A percentile compares a stretch with the other conserved stretches of the same genome.
Evolutionary conservation across 805 yeast genomes (phyloP).

Genomic region (Pichia manshurica): DNA sequence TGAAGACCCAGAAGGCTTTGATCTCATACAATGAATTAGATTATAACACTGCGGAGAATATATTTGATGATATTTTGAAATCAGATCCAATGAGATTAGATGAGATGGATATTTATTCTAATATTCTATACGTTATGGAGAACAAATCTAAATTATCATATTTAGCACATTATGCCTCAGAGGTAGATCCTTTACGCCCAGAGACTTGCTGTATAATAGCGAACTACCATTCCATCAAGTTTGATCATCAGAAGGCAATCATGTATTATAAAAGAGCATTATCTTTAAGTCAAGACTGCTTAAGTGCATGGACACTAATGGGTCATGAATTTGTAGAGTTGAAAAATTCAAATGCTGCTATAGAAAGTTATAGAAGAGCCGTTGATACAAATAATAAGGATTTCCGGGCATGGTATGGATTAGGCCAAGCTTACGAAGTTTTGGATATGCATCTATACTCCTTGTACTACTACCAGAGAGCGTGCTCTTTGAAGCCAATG

Average conservation of each 20-base stretch:
- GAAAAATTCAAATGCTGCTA: slow-evolving; percentile 95
- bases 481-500: slow-evolving; percentile 79
- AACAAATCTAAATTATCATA: slow-evolving; percentile 77
- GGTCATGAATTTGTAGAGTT: slow-evolving; percentile 98
- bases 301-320: slow-evolving; percentile 96
- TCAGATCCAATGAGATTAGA: slow-evolving; percentile 84
- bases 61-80: slow-evolving; percentile 69
- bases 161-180: slow-evolving; percentile 78
- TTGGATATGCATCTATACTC: slow-evolving; percentile 93
- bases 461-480: slow-evolving; percentile 84
- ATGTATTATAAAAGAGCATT: slow-evolving; percentile 89
- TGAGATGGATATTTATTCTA: slow-evolving; percentile 90
- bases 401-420: slow-evolving; percentile 96
- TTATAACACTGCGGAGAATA: slow-evolving; percentile 68
- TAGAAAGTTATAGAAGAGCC: slow-evolving; percentile 89
- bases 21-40: slow-evolving; percentile 81
- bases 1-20: slow-evolving; percentile 78
- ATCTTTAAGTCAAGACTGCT: slow-evolving; percentile 68
- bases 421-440: slow-evolving; percentile 97
- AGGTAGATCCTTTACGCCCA: slow-evolving; percentile 80
- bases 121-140: slow-evolving; percentile 90
- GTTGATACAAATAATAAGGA: slow-evolving; percentile 85
- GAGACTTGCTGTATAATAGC: slow-evolving; percentile 95
- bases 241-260: slow-evolving; percentile 93
- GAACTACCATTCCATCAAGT: slow-evolving; percentile 83